Evolutionary conservation across 1,284 basidiomycete genomes (phyloP).

Genomic region (Ganoderma lucidum): DNA sequence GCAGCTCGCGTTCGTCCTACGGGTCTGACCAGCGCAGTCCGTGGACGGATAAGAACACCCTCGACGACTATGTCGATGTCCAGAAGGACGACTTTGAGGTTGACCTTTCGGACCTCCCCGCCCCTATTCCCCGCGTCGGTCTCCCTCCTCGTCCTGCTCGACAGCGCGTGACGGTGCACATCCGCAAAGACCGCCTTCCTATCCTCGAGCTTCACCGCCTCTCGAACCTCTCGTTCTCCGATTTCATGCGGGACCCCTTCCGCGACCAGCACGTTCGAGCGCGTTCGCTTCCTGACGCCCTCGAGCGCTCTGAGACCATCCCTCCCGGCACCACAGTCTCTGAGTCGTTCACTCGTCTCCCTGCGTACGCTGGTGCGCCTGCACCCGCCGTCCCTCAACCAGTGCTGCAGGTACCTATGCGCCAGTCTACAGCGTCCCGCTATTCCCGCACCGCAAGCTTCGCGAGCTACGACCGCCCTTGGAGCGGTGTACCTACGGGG

Average conservation of each 20-base stretch:
- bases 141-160: slow-evolving; percentile 20
- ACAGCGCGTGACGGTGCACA: slow-evolving; percentile 65
- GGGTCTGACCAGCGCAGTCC: slow-evolving; percentile 25
- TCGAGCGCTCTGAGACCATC: slow-evolving; percentile 15
- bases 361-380: slow-evolving; percentile 16
- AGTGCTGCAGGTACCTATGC: slow-evolving; percentile 1
- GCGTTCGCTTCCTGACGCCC: slow-evolving; percentile 29
- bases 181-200: slow-evolving; percentile 58
- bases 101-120: slow-evolving; percentile 15
- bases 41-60: slow-evolving; percentile 9
- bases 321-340: slow-evolving; percentile 17
- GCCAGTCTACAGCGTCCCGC: slow-evolving; percentile 13
- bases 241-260: slow-evolving; percentile 33
- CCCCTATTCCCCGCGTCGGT: slow-evolving; percentile 8
- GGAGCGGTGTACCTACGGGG: slow-evolving; percentile 1
- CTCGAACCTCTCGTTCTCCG: slow-evolving; percentile 55
- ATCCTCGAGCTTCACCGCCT: slow-evolving; percentile 65
- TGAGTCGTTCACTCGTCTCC: slow-evolving; percentile 25
- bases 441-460: slow-evolving; percentile 16
- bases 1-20: slow-evolving; percentile 27
- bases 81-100: slow-evolving; percentile 17
- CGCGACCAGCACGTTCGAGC: slow-evolving; percentile 28
- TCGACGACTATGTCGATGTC: slow-evolving; percentile 14
- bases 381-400: neutral
- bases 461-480: slow-evolving; percentile 19